Evolutionary conservation across 208 protist genomes (phyloP).

Genomic region (Kentomonas sorsogonicus): DNA sequence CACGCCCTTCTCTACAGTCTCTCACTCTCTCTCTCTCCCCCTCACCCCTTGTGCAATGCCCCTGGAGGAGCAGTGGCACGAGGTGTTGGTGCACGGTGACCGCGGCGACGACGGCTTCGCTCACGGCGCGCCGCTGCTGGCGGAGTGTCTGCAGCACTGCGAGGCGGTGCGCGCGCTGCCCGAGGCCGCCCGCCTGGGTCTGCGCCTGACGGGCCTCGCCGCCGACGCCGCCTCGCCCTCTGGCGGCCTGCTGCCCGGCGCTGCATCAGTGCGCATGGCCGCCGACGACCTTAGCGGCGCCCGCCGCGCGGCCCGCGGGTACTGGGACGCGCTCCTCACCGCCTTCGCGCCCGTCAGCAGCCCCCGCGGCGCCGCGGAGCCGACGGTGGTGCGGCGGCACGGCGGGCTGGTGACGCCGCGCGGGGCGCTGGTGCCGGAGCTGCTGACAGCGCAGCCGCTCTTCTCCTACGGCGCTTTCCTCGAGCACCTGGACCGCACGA

Average conservation of each 20-base stretch:
- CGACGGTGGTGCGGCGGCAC: conserved; percentile 2
- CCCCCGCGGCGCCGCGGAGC: not conserved
- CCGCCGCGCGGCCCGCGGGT: not conserved
- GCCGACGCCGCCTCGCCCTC: not conserved
- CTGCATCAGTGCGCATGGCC: not conserved
- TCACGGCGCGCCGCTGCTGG: conserved; percentile 44
- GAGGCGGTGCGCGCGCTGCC: conserved; percentile 27
- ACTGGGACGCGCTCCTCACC: not conserved
- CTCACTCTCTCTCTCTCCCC: no score
- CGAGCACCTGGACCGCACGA: conserved; percentile 28
- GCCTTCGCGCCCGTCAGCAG: no score
- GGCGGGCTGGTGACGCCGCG: conserved; percentile 33
- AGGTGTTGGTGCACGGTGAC: conserved; percentile 62
- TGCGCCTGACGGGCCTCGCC: conserved; percentile 6
- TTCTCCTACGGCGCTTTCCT: conserved; percentile 50
- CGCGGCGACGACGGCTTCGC: conserved; percentile 50
- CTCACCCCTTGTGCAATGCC: no score
- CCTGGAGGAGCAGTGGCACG: conserved; percentile 34
- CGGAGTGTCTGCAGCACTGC: conserved; percentile 51
- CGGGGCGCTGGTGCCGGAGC: conserved; percentile 17
- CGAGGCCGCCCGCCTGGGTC: conserved; percentile 20
- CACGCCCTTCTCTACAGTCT: no score
- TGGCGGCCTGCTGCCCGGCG: not conserved
- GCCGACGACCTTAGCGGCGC: not conserved
- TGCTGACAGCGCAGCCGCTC: conserved; percentile 22